Conservation (phyloP, 2,329 filamentous ascomycete species). For the Fusarium secorum region DNA sequence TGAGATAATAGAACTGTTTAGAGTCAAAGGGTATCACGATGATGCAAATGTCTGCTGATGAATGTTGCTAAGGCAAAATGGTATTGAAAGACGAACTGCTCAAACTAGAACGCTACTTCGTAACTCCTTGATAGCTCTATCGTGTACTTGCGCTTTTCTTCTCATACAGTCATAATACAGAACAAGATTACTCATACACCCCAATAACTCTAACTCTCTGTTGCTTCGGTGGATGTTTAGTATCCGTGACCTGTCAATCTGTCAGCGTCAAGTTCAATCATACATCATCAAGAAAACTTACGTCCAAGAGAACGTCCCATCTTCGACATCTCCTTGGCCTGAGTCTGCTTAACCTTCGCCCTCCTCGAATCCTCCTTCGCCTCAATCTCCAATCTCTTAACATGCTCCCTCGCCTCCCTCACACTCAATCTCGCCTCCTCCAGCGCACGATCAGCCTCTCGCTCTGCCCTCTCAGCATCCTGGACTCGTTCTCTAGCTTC, state of each 20-base stretch:
- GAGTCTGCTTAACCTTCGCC: constrained; percentile 73
- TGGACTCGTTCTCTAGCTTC: constrained; percentile 69
- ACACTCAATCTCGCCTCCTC: constrained; percentile 65
- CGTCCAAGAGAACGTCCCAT: constrained; percentile 73
- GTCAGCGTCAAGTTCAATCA: not conserved
- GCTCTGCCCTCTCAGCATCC: constrained; percentile 68
- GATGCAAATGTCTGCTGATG: fast-evolving
- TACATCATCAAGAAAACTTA: constrained; percentile 51
- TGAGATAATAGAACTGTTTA: too few species aligned
- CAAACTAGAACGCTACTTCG: not conserved
- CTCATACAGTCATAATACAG: constrained; percentile 21
- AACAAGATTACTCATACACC: not conserved
- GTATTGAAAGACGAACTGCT: constrained; percentile 12
- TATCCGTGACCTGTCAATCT: constrained; percentile 13
- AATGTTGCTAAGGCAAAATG: not conserved
- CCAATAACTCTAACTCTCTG: not conserved
- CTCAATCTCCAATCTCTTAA: constrained; percentile 69
- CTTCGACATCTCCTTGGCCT: constrained; percentile 72
- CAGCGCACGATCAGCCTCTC: constrained; percentile 70
- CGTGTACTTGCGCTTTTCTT: constrained; percentile 6
- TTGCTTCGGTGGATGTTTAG: not conserved
- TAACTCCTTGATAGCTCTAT: not conserved
- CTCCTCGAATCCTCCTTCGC: constrained; percentile 69
- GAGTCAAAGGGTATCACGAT: too few species aligned
- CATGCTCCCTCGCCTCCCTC: constrained; percentile 68